Evolutionary conservation across 371 early-diverging fungal genomes (phyloP).

Genomic region (Lichtheimia hyalospora): DNA sequence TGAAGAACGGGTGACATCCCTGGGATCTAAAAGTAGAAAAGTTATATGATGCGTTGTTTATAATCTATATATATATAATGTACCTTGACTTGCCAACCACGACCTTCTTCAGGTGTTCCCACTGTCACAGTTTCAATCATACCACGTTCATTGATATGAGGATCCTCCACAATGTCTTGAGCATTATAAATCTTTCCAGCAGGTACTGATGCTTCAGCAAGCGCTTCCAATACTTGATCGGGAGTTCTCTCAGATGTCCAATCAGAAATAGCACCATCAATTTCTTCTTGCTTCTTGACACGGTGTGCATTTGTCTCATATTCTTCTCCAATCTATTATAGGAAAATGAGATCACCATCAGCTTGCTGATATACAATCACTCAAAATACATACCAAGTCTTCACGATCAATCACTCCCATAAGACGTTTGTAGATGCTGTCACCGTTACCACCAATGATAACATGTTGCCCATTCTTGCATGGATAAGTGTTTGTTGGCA

Average conservation of each 20-base stretch:
- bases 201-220: conserved; percentile 50
- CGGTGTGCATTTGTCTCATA: conserved; percentile 50
- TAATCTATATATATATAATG: background rate
- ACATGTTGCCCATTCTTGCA: conserved; percentile 53
- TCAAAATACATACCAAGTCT: conserved; percentile 38
- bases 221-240: conserved; percentile 39
- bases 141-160: conserved; percentile 50
- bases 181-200: conserved; percentile 57
- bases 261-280: conserved; percentile 52
- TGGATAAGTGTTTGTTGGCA: conserved; percentile 59
- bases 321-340: conserved; percentile 33
- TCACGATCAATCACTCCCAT: conserved; percentile 49
- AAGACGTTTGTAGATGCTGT: conserved; percentile 57
- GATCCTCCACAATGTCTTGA: conserved; percentile 55
- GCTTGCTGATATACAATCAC: background rate
- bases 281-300: conserved; percentile 38
- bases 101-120: conserved; percentile 35
- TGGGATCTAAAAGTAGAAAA: conserved; percentile 28
- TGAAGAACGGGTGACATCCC: conserved; percentile 48
- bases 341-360: background rate
- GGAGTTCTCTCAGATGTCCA: conserved; percentile 45
- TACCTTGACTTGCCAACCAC: conserved; percentile 47
- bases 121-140: conserved; percentile 49
- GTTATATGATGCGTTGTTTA: background rate
- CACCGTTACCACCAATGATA: conserved; percentile 62